Base-by-base conservation (phyloP, 2,329 filamentous ascomycete genomes). In the Cercospora sojina region DNA sequence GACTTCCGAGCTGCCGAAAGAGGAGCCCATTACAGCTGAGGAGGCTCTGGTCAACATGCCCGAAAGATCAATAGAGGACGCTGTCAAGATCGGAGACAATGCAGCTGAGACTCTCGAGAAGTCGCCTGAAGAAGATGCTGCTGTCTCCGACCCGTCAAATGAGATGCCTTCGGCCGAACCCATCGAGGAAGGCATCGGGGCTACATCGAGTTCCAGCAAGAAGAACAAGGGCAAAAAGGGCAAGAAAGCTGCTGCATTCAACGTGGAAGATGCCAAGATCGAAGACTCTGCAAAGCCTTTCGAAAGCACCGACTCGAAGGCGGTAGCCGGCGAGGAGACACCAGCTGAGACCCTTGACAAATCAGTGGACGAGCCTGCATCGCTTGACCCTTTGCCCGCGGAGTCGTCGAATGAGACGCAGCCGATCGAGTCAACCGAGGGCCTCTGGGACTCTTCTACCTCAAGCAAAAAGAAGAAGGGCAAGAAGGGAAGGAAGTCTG, bases 191-290 rank as follows among this genome's bases (percentile, higher is more conserved):
- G 43, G 23, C 3, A 3, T 10, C 43, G 20, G 43, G 43, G 43
- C 9, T 12, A 1, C 18, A 18, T 47, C 43, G 20, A 23, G n/a
- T 13, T 47, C 43, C 43, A 47, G 43, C 43, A 47, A 47, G 43
- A 47, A 23, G 43, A 47, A 47, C 10, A 60, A 60, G 23, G 59
- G 25, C 18, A 58, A 58, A 16, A 58, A 58, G 55, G 32, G 27
- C 5, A 58, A 20, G 55, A 20, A 31, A 32, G 23, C 56, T 38
- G 31, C 35, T 38, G 56, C 56, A 25, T 32, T 23, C 13, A 32
- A 59, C 7, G 12, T 38, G 16, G 29, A 5, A 20, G 56, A 59
- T n/a, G 16, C 20, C 18, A 47, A 51, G 20, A 51, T 20, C 16
- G 23, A 51, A 49, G 25, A 43, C 25, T 29, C 25, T 20, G 25